Base-by-base conservation (phyloP, 495 filamentous ascomycete genomes). In the Trichoderma erinaceum region DNA sequence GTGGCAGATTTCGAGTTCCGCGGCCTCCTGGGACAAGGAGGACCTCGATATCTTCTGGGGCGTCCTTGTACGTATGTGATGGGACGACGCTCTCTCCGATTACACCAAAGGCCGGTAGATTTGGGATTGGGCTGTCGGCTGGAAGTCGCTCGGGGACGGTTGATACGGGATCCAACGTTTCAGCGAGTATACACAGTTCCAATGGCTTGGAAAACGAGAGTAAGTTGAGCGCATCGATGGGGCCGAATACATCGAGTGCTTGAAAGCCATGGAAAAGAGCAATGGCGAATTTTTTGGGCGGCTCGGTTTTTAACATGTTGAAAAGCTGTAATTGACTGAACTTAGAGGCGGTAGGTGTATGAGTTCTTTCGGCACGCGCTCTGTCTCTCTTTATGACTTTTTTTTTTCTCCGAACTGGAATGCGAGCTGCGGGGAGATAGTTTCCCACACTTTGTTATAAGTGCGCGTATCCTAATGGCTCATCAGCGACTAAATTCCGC, bases 1-100 rank as follows among this genome's bases (percentile, higher is more conserved):
- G 66, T 0, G 70, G 73, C 7, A 35, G 15, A 21, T 46, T 66
- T 12, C 83, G 78, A 0, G 77, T 72, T 35, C 84, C 86, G 0
- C 76, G 44, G 0, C 87, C 87, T 4, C 87, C 87, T 1, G 85
- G 87, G 8, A 88, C 71, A 23, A 89, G 73, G 8, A 89, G 77
- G 7, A 86, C 80, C 48, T 89, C 86, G 0, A 87, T 67, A 6
- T 73, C 66, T n/a, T 69, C 21, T 16, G 74, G 69, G 11, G 61
- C 43, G 64, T 71, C 70, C 18, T 66, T 71, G 68, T 82, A 84
- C 2, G 84, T 85, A 73, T 86, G 83, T 4, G 85, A 87, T 5
- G 85, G 81, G 0, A 80, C 56, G 35, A 87, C 68, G 65, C 46
- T 66, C 32, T 84, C 79, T 32, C 64, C 32, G 67, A 66, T 68